A percentile compares a stretch with the other conserved stretches of the same genome.
These are phyloP conservation scores for Ustilago nuda DNA, from an alignment of 1,284 basidiomycete species.

Conservation along the genomic window DNA sequence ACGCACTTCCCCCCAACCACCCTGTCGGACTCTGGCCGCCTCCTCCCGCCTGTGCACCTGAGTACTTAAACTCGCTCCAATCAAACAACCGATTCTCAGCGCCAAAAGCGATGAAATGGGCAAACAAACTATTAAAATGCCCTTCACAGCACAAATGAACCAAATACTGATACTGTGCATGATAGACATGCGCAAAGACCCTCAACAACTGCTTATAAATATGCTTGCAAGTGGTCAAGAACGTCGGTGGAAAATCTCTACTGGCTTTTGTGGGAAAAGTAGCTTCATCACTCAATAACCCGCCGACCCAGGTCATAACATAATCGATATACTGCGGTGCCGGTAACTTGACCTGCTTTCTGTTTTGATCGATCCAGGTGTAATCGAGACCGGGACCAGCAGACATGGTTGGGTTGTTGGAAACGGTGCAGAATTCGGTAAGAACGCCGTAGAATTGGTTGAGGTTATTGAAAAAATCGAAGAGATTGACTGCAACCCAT, in stretches of 20 bases:
- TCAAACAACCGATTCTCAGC: conserved; percentile 83
- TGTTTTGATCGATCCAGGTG: conserved; percentile 89
- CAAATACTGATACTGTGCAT: conserved; percentile 89
- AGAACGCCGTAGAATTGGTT: conserved; percentile 98
- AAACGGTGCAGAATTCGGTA: conserved; percentile 90
- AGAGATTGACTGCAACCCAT: conserved; percentile 93
- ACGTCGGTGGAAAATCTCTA: conserved; percentile 88
- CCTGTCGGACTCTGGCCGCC: conserved; percentile 9
- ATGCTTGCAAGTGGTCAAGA: conserved; percentile 93
- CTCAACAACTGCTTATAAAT: conserved; percentile 96
- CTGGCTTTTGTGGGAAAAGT: conserved; percentile 96
- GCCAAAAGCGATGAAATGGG: conserved; percentile 92
- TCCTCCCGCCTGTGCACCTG: conserved; percentile 10
- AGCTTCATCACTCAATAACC: conserved; percentile 88
- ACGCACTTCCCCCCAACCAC: conserved; percentile 71
- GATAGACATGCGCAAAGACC: conserved; percentile 97
- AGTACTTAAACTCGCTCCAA: conserved; percentile 78
- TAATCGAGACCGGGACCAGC: conserved; percentile 93
- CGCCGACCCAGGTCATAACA: conserved; percentile 98
- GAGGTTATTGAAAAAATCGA: conserved; percentile 83
- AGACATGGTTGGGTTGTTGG: conserved; percentile 91
- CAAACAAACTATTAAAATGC: conserved; percentile 97
- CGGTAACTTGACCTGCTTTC: conserved; percentile 90
- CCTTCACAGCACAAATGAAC: conserved; percentile 94
- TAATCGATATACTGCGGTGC: conserved; percentile 99